Base-by-base conservation (phyloP, 148 eudicot genomes). In the Rhododendron ovatum region DNA sequence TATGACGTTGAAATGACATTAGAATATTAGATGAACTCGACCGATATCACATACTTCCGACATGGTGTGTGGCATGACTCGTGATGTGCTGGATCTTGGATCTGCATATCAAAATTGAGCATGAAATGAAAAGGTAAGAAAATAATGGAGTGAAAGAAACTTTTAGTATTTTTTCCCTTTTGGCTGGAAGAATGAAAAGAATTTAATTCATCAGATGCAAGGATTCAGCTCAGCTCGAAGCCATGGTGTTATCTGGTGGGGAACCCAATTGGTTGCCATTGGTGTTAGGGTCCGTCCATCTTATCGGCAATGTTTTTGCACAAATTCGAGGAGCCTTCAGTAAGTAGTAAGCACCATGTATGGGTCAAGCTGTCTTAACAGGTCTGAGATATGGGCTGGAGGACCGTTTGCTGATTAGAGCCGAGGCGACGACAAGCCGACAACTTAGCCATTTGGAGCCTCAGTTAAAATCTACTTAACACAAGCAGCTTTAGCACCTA, bases 381-480 rank as follows among this genome's bases (percentile, higher is more conserved):
- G 86, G 90, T 88, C 92, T 45, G 96, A 91, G 82, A 91, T 89
- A 86, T 90, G 96, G 94, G 94, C 90, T 47, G 89, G 91, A 61
- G 93, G 93, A 0, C 37, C 88, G 37, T 92, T 87, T 77, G 50
- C 86, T 81, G 94, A 91, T 84, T 91, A 92, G 48, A 89, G 91
- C 75, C 82, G 45, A 33, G 95, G 95, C 28, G 90, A 87, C 8
- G 4, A 55, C 22, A 77, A 14, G 55, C 13, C 37, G 91, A 90
- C 67, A 69, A 14, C 39, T 51, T 92, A 55, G 88, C 90, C 33
- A 74, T 71, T 35, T 90, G 91, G 91, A 90, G 82, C 83, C 81
- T 35, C 76, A 88, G 93, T 91, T 90, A 87, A 2, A 1, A 14
- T 53, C 45, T 81, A 20, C 18, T 53, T 78, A 0, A 33, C 47